These are phyloP conservation scores for Zangia roseola DNA, from an alignment of 768 basidiomycete genomes.

Conservation along the genomic window DNA sequence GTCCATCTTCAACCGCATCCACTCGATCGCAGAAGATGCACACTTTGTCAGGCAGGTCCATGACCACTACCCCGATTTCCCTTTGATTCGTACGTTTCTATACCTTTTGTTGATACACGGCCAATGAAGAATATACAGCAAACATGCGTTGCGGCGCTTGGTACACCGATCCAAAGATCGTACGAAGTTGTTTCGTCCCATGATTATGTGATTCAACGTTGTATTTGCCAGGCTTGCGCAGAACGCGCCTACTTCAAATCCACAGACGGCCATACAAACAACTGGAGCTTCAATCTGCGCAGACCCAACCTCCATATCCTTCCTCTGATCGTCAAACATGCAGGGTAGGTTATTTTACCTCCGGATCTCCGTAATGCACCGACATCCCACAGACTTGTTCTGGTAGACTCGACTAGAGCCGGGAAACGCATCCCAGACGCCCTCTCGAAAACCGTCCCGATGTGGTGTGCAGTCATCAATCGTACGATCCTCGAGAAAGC, in stretches of 20 bases:
- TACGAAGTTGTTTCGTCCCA: too few species aligned
- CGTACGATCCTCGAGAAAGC: slow-evolving; percentile 41
- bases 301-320: slow-evolving; percentile 84
- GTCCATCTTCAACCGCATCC: slow-evolving; percentile 84
- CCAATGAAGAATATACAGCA: slow-evolving; percentile 45
- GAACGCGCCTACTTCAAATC: slow-evolving; percentile 82
- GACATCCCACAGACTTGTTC: slow-evolving; percentile 52
- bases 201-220: background rate
- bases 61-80: slow-evolving; percentile 45
- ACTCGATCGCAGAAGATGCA: slow-evolving; percentile 80
- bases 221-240: slow-evolving; percentile 15
- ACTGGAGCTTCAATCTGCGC: slow-evolving; percentile 84
- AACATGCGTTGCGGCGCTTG: slow-evolving; percentile 94
- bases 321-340: slow-evolving; percentile 46
- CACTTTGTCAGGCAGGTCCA: slow-evolving; percentile 61
- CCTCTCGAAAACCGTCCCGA: slow-evolving; percentile 87
- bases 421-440: slow-evolving; percentile 96
- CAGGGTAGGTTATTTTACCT: slow-evolving; percentile 51
- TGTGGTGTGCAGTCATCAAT: slow-evolving; percentile 93
- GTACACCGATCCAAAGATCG: slow-evolving; percentile 78
- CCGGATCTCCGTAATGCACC: background rate
- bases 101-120: background rate
- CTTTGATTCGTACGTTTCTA: slow-evolving; percentile 53
- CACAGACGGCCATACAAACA: slow-evolving; percentile 81
- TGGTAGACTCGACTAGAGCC: slow-evolving; percentile 90